phyloP scores from a whole-genome alignment of 2,329 filamentous ascomycete species.

The Arthrocladium fulminans region DNA sequence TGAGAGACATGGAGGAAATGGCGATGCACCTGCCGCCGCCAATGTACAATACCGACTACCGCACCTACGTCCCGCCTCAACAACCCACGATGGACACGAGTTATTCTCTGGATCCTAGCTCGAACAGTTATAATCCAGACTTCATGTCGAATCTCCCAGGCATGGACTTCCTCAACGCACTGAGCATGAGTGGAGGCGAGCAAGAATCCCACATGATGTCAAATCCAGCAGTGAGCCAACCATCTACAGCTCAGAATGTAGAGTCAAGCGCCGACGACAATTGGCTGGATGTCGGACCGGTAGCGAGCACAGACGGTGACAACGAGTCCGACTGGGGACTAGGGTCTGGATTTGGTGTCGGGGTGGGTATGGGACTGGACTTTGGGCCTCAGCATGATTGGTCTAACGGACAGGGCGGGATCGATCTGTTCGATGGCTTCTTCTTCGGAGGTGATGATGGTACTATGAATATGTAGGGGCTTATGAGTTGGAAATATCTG shows the following conservation, averaged over 20 bases:
- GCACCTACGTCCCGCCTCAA: neutral
- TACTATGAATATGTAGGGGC: neutral
- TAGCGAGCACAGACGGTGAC: conserved; percentile 25
- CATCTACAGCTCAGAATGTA: neutral
- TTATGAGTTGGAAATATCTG: conserved; percentile 2
- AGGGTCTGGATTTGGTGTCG: conserved; percentile 32
- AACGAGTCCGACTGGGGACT: conserved; percentile 25
- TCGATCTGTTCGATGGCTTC: conserved; percentile 47
- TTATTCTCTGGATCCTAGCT: neutral
- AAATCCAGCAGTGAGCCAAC: conserved; percentile 2
- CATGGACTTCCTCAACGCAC: conserved; percentile 19
- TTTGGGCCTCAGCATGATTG: conserved; percentile 40
- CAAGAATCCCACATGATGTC: neutral
- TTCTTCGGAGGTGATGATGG: conserved; percentile 41
- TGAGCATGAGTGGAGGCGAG: neutral
- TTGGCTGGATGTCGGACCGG: conserved; percentile 15
- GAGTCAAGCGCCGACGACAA: neutral
- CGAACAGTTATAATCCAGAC: conserved; percentile 21
- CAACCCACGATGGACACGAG: neutral
- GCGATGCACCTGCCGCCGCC: neutral
- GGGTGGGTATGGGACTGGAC: conserved; percentile 28
- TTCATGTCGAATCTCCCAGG: conserved; percentile 22
- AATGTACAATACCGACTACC: neutral
- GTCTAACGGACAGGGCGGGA: conserved; percentile 36
- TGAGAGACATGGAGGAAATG: neutral